Conservation (phyloP, 2,329 filamentous ascomycete species). For the Sclerotinia minor region DNA sequence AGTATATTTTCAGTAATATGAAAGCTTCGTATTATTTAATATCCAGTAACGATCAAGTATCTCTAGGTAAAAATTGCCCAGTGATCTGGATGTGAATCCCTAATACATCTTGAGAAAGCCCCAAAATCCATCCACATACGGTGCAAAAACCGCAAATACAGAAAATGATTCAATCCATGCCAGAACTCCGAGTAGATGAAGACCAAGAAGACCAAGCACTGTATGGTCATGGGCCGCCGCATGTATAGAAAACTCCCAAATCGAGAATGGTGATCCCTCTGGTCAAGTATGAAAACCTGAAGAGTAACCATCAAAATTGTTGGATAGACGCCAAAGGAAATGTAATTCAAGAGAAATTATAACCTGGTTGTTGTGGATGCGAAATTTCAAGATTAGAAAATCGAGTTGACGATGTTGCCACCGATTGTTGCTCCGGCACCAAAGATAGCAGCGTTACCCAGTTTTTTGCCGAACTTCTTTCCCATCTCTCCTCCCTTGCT, state of each 20-base stretch:
- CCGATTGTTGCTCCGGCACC: slow-evolving; percentile 91
- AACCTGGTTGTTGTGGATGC: background rate
- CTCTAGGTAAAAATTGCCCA: background rate
- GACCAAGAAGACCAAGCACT: background rate
- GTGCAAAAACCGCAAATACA: slow-evolving; percentile 5
- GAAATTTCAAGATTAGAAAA: slow-evolving; percentile 60
- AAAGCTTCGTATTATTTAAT: background rate
- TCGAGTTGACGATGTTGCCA: slow-evolving; percentile 84
- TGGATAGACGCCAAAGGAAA: background rate
- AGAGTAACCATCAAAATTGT: background rate
- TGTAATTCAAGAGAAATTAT: background rate
- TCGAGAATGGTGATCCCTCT: background rate
- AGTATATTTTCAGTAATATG: background rate
- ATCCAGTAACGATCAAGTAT: background rate
- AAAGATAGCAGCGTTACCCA: slow-evolving; percentile 81
- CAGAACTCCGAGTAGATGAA: slow-evolving; percentile 20
- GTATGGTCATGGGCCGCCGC: background rate
- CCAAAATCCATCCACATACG: background rate
- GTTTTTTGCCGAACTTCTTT: slow-evolving; percentile 96
- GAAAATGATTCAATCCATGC: slow-evolving; percentile 5
- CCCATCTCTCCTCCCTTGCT: slow-evolving; percentile 62
- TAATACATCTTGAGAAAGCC: slow-evolving; percentile 4
- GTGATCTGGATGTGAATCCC: slow-evolving; percentile 12
- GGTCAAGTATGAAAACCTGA: background rate
- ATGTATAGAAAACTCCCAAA: background rate